Evolutionary conservation across 1,284 basidiomycete species (phyloP).

Genomic region (Malassezia obtusa): DNA sequence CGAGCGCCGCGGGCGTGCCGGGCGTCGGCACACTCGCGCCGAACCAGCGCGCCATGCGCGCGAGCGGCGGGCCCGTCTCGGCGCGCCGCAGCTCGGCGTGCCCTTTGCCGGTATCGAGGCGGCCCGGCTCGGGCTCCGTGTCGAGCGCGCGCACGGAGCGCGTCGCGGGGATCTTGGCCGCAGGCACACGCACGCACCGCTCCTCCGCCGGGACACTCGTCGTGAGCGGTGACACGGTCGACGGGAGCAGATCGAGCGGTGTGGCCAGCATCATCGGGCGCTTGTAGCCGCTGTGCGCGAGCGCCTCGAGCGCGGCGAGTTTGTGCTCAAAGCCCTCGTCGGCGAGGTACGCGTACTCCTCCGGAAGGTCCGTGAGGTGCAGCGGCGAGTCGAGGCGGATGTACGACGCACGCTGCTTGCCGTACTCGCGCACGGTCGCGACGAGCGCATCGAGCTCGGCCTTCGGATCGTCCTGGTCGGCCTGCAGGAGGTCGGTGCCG

Average conservation of each 20-base stretch:
- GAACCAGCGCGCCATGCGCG: constrained; percentile 35
- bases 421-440: constrained; percentile 27
- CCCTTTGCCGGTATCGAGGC: constrained; percentile 31
- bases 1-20: constrained; percentile 64
- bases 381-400: constrained; percentile 25
- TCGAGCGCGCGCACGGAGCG: constrained; percentile 16
- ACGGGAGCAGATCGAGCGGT: constrained; percentile 35
- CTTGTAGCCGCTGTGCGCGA: constrained; percentile 22
- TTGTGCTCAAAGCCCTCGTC: constrained; percentile 37
- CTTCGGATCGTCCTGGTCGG: constrained; percentile 10
- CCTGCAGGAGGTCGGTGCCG: constrained; percentile 28
- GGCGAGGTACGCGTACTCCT: constrained; percentile 20
- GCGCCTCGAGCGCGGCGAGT: constrained; percentile 26
- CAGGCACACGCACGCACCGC: constrained; percentile 49
- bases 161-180: constrained; percentile 37
- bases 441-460: constrained; percentile 30
- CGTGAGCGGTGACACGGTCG: constrained; percentile 25
- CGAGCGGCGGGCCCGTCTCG: constrained; percentile 26
- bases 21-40: constrained; percentile 58
- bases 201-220: constrained; percentile 19
- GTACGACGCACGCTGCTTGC: constrained; percentile 25
- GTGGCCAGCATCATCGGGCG: constrained; percentile 31
- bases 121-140: neutral
- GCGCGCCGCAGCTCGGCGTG: constrained; percentile 30
- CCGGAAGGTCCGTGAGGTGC: constrained; percentile 11